phyloP scores from a whole-genome alignment of 1,139 yeast species.

The Yamadazyma sp. region DNA sequence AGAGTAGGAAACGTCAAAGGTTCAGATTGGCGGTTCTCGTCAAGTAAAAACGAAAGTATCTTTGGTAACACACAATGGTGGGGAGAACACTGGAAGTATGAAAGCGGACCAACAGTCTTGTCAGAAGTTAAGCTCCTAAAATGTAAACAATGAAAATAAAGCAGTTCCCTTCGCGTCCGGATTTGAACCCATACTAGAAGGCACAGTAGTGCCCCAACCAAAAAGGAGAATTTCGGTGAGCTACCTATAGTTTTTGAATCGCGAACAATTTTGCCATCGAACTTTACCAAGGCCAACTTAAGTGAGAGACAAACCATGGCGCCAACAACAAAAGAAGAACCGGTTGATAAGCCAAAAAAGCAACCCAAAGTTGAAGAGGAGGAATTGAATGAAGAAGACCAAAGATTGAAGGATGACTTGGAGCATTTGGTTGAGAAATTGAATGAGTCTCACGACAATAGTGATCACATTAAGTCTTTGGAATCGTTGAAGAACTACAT shows the following conservation, averaged over 20 bases:
- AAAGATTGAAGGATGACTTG: conserved; percentile 80
- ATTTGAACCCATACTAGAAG: no score
- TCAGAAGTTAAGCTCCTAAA: background rate
- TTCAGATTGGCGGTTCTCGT: no score
- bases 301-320: conserved; percentile 3
- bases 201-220: background rate
- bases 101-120: no score
- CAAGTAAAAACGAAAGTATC: no score
- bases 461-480: conserved; percentile 59
- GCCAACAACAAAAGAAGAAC: conserved; percentile 7
- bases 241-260: no score
- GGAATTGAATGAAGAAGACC: conserved; percentile 93
- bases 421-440: conserved; percentile 85
- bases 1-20: no score
- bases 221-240: no score
- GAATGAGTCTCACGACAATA: conserved; percentile 43
- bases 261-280: conserved; percentile 9
- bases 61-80: no score
- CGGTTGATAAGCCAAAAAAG: conserved; percentile 2
- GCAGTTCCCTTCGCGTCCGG: background rate
- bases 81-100: no score
- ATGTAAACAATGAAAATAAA: conserved; percentile 4
- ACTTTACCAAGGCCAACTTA: background rate
- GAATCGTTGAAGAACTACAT: conserved; percentile 72
- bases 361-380: conserved; percentile 47